Percentiles rank a stretch among this genome's conserved stretches.
phyloP scores from a whole-genome alignment of 306 rosid genomes.

The Castanopsis chinensis region DNA sequence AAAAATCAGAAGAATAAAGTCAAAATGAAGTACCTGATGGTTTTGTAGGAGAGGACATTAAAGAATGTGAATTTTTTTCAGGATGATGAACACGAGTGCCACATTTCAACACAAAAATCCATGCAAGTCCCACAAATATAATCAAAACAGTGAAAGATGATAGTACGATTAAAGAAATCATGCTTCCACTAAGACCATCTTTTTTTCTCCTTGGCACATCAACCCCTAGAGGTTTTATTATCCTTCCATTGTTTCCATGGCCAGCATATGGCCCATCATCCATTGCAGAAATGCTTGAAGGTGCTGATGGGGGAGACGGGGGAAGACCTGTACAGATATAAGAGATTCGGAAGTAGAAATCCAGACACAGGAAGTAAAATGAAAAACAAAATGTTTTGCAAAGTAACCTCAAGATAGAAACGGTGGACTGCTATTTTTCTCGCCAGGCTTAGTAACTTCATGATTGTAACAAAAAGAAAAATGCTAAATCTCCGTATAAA shows the following conservation, averaged over 20 bases:
- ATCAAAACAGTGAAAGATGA: slow-evolving; percentile 72
- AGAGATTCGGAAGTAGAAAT: slow-evolving; percentile 24
- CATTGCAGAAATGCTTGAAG: slow-evolving; percentile 44
- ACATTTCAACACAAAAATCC: slow-evolving; percentile 62
- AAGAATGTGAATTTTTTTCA: slow-evolving; percentile 40
- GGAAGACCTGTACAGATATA: slow-evolving; percentile 76
- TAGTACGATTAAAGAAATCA: slow-evolving; percentile 50
- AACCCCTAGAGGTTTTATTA: slow-evolving; percentile 83
- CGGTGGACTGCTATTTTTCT: neutral
- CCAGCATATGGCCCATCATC: slow-evolving; percentile 63
- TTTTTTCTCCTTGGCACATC: slow-evolving; percentile 58
- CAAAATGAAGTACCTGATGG: slow-evolving; percentile 46
- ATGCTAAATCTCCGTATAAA: neutral
- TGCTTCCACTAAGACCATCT: slow-evolving; percentile 44
- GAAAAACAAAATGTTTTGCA: neutral
- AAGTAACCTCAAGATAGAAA: neutral
- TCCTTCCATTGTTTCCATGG: slow-evolving; percentile 45
- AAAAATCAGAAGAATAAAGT: neutral
- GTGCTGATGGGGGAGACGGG: slow-evolving; percentile 81
- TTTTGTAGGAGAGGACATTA: slow-evolving; percentile 48
- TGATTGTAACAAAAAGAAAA: neutral
- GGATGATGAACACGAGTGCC: slow-evolving; percentile 25
- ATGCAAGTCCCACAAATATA: slow-evolving; percentile 55
- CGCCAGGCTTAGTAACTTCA: neutral
- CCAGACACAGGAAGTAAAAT: neutral